Conservation (phyloP, 2,329 filamentous ascomycete species). For the Harringtonia lauricola region DNA sequence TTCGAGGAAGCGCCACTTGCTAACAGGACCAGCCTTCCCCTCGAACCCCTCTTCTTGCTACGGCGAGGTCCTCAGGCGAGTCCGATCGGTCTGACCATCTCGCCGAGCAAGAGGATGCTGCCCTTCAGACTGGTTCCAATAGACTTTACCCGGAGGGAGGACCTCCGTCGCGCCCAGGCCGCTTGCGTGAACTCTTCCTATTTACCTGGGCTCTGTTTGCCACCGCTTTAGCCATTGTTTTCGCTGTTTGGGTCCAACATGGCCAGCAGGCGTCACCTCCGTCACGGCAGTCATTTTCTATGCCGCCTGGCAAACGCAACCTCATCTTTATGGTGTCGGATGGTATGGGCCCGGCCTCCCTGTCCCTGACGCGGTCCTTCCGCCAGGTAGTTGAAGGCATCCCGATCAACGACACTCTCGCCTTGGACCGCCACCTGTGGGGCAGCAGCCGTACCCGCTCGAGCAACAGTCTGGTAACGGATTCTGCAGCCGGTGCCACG, state of each 20-base stretch:
- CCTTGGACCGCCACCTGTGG: constrained; percentile 80
- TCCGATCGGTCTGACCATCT: constrained; percentile 19
- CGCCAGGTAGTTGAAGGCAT: constrained; percentile 66
- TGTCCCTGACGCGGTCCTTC: constrained; percentile 78
- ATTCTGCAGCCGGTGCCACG: constrained; percentile 93
- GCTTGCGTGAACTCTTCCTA: constrained; percentile 59
- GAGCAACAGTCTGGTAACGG: constrained; percentile 75
- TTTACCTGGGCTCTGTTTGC: constrained; percentile 77
- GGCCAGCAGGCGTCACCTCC: constrained; percentile 37
- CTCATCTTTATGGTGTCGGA: constrained; percentile 99
- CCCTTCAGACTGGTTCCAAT: constrained; percentile 15
- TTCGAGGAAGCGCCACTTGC: not conserved
- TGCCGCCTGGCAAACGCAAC: constrained; percentile 64
- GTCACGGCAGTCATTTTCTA: constrained; percentile 8
- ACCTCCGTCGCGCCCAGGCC: constrained; percentile 17
- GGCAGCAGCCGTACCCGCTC: constrained; percentile 82
- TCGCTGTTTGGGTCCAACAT: constrained; percentile 71
- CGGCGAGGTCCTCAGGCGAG: constrained; percentile 17
- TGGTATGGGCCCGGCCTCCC: constrained; percentile 90
- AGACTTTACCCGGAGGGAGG: not conserved
- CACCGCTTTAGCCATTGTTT: constrained; percentile 65
- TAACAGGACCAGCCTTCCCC: constrained; percentile 23
- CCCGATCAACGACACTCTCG: constrained; percentile 63
- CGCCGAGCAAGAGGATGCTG: constrained; percentile 20
- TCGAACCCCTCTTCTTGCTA: constrained; percentile 30